A percentile compares a stretch with the other conserved stretches of the same genome.
Evolutionary conservation across 352 stramenopile species (phyloP).

Genomic region (Elongisporangium anandrum): DNA sequence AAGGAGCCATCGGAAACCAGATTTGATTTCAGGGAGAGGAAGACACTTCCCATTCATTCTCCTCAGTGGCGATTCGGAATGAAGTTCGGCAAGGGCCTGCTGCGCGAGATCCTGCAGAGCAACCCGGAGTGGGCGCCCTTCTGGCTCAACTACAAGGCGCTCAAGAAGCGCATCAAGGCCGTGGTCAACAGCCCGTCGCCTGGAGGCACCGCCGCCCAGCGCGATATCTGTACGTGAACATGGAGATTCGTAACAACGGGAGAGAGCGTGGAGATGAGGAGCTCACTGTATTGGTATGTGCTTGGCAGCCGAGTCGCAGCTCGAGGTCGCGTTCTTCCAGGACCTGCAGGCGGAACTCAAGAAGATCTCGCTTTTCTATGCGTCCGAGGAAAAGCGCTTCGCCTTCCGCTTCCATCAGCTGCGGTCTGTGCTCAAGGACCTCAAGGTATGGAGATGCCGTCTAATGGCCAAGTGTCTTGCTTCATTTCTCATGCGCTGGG

Average conservation of each 20-base stretch:
- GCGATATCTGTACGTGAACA: conserved; percentile 55
- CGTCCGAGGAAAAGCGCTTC: conserved; percentile 69
- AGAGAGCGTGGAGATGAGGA: neutral
- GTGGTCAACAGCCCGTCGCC: conserved; percentile 13
- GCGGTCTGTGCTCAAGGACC: conserved; percentile 56
- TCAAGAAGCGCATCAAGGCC: conserved; percentile 84
- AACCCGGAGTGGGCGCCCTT: conserved; percentile 82
- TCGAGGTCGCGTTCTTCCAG: conserved; percentile 78
- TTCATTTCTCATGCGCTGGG: neutral
- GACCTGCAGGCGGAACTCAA: conserved; percentile 70
- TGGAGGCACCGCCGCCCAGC: conserved; percentile 21
- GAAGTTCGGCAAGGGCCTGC: conserved; percentile 80
- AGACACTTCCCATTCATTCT: conserved; percentile 1
- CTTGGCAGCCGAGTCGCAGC: conserved; percentile 48
- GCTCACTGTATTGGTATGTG: neutral
- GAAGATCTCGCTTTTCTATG: conserved; percentile 80
- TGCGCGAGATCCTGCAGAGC: conserved; percentile 66
- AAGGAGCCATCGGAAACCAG: neutral
- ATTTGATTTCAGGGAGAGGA: neutral
- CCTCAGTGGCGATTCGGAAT: conserved; percentile 15
- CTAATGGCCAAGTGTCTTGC: no score
- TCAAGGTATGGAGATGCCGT: conserved; percentile 39
- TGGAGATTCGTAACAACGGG: neutral
- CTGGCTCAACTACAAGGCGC: conserved; percentile 85
- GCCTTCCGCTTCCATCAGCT: conserved; percentile 68